Conservation (phyloP, 2,329 filamentous ascomycete species). For the Penicillium sp. region DNA sequence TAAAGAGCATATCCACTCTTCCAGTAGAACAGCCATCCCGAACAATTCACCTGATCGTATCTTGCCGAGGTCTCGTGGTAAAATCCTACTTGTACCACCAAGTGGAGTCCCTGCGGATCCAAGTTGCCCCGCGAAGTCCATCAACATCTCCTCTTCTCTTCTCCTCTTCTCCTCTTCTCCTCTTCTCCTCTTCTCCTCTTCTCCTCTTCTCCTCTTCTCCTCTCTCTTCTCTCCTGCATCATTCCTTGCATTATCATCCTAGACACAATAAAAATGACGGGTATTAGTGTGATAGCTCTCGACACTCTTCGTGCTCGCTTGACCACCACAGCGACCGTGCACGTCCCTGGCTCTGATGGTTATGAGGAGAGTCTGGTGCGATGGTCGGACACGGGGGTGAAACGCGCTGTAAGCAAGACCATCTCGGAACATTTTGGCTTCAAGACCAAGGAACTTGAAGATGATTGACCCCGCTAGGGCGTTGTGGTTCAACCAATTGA, state of each 20-base stretch:
- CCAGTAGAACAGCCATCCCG: too few relatives aligned
- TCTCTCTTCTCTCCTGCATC: too few relatives aligned
- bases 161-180: too few relatives aligned
- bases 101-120: too few relatives aligned
- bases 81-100: too few relatives aligned
- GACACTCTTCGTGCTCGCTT: constrained; percentile 16
- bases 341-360: constrained; percentile 26
- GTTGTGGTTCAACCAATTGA: constrained; percentile 51
- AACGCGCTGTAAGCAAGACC: constrained; percentile 29
- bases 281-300: constrained; percentile 5
- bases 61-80: too few relatives aligned
- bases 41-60: too few relatives aligned
- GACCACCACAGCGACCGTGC: constrained; percentile 14
- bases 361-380: constrained; percentile 30
- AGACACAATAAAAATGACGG: constrained; percentile 9
- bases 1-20: too few relatives aligned
- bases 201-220: too few relatives aligned
- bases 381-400: constrained; percentile 38
- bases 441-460: background rate
- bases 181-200: too few relatives aligned
- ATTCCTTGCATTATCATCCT: background rate
- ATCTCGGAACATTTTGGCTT: background rate
- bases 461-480: constrained; percentile 36
- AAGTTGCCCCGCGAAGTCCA: too few relatives aligned
- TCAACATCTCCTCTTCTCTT: too few relatives aligned